A percentile compares a stretch with the other conserved stretches of the same genome.
phyloP scores from a whole-genome alignment of 768 basidiomycete genomes.

The Dioszegia crocea region DNA sequence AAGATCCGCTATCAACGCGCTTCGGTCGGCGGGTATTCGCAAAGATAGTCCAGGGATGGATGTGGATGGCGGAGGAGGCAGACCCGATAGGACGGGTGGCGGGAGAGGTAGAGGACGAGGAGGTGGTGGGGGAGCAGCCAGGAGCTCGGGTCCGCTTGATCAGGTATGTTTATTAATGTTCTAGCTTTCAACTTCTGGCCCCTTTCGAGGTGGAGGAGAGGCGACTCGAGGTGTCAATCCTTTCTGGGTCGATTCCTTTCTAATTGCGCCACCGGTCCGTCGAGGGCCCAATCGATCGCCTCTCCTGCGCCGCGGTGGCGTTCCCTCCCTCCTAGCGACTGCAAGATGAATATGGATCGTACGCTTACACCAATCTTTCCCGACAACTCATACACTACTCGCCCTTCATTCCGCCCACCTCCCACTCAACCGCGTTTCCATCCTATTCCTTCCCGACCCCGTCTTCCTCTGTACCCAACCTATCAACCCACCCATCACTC shows the following conservation, averaged over 20 bases:
- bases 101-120: conserved; percentile 8
- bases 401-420: neutral
- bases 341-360: conserved; percentile 10
- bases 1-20: conserved; percentile 17
- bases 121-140: too few species aligned
- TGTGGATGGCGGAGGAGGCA: conserved; percentile 28
- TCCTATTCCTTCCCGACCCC: neutral
- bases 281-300: neutral
- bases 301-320: neutral
- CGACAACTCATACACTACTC: neutral
- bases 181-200: too few species aligned
- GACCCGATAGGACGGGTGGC: conserved; percentile 16
- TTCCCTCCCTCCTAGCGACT: neutral
- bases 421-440: conserved; percentile 1
- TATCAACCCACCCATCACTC: neutral
- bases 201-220: too few species aligned
- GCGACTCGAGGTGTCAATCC: neutral
- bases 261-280: neutral
- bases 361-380: conserved; percentile 5
- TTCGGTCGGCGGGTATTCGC: conserved; percentile 30
- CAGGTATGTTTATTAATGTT: conserved; percentile 27
- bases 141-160: conserved; percentile 31
- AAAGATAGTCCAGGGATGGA: conserved; percentile 30
- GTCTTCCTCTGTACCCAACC: neutral
- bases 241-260: neutral